Percentiles rank a stretch among this genome's conserved stretches.
Evolutionary conservation across 768 basidiomycete genomes (phyloP).

Genomic region (Kwoniella shandongensis): DNA sequence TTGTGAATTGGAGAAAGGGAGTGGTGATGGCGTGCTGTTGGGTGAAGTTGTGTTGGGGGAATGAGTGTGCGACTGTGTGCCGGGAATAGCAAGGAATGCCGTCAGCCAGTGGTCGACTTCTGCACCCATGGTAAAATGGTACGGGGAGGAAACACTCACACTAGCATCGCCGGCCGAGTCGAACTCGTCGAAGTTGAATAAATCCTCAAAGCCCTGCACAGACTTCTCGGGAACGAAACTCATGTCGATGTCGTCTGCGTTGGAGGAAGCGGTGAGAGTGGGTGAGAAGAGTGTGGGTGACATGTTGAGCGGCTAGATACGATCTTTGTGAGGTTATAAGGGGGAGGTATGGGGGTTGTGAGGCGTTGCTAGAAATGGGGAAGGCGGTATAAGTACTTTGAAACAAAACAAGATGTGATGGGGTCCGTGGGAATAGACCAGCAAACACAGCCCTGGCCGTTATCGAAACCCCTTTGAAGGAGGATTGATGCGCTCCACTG

Average conservation of each 20-base stretch:
- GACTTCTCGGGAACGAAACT: constrained; percentile 11
- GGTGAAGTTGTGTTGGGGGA: constrained; percentile 41
- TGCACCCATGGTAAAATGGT: not conserved
- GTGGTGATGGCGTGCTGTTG: constrained; percentile 43
- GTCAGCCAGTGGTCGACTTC: constrained; percentile 8
- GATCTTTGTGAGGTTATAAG: too few species aligned
- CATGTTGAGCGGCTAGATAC: not conserved
- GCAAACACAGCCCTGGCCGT: constrained; percentile 10
- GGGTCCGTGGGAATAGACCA: too few species aligned
- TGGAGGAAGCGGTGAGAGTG: constrained; percentile 10
- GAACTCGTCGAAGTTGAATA: constrained; percentile 43
- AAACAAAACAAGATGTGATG: too few species aligned
- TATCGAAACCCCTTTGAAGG: not conserved
- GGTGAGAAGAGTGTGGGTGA: constrained; percentile 18
- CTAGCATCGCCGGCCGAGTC: constrained; percentile 26
- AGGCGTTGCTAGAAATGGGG: not conserved
- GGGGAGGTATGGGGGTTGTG: not conserved
- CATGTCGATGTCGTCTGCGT: constrained; percentile 21
- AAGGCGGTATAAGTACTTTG: not conserved
- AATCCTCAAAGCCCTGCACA: constrained; percentile 22
- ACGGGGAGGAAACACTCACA: constrained; percentile 7
- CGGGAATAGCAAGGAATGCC: constrained; percentile 5
- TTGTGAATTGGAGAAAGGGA: constrained; percentile 12
- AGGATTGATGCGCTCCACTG: not conserved
- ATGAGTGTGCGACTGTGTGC: constrained; percentile 30